These are phyloP conservation scores for Eucalyptus regnans DNA, from an alignment of 345 rosid genomes.

Conservation along the genomic window DNA sequence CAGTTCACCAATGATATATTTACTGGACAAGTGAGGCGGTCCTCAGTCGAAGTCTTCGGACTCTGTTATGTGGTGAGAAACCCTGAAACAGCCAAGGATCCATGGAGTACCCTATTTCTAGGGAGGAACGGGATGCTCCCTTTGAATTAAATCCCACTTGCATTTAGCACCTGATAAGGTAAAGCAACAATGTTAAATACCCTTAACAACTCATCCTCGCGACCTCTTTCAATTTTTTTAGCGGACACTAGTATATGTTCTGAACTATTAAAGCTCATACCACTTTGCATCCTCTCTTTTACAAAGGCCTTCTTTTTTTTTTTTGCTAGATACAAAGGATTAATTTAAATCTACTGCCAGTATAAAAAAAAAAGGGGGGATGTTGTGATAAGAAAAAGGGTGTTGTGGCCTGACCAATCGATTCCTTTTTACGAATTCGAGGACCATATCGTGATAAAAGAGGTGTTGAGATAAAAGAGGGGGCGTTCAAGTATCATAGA, in stretches of 20 bases:
- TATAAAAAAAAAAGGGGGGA: neutral
- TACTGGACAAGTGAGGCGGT: fast-evolving
- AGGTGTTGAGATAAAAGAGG: neutral
- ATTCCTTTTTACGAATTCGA: neutral
- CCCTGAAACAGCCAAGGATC: no score
- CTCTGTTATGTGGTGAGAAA: no score
- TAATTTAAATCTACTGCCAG: neutral
- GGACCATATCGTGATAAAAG: neutral
- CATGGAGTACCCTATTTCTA: no score
- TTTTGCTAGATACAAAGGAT: no score
- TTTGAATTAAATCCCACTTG: no score
- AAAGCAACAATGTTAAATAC: no score
- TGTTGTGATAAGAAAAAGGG: neutral
- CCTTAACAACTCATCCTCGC: no score
- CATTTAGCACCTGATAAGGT: no score
- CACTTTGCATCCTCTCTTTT: neutral
- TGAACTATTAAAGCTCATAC: neutral
- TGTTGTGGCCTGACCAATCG: neutral
- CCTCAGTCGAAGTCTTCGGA: fast-evolving
- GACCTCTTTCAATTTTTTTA: no score
- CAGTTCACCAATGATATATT: fast-evolving
- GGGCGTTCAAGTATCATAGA: neutral
- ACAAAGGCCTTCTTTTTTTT: neutral
- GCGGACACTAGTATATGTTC: neutral
- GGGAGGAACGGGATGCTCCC: no score